phyloP scores from a whole-genome alignment of 225 moss, liverwort and hornwort species.

The Anthoceros angustus region DNA sequence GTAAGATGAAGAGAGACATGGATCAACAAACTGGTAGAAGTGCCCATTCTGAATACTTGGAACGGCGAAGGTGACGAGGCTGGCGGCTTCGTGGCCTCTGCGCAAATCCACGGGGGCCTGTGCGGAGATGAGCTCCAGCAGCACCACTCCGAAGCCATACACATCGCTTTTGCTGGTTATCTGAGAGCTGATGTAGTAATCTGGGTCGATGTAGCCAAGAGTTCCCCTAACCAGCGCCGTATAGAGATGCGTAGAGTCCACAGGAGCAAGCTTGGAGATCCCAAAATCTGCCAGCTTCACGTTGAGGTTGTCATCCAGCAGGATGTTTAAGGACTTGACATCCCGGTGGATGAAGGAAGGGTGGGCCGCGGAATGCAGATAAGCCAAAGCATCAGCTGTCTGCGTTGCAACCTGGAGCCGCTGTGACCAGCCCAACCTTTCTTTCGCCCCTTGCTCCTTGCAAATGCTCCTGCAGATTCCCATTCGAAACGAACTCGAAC shows the following conservation, averaged over 20 bases:
- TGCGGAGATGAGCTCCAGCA: slow-evolving; percentile 25
- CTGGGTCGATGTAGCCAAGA: slow-evolving; percentile 20
- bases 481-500: slow-evolving; percentile 23
- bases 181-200: slow-evolving; percentile 20
- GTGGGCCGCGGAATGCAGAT: slow-evolving; percentile 13
- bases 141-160: slow-evolving; percentile 24
- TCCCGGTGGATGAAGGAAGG: slow-evolving; percentile 11
- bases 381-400: slow-evolving; percentile 18
- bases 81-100: slow-evolving; percentile 5
- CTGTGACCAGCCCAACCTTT: slow-evolving; percentile 18
- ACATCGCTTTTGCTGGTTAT: slow-evolving; percentile 23
- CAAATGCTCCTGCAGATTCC: slow-evolving; percentile 8
- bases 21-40: background rate
- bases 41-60: background rate
- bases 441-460: background rate
- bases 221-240: slow-evolving; percentile 5
- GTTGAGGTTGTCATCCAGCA: slow-evolving; percentile 14
- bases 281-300: slow-evolving; percentile 22
- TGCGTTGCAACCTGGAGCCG: slow-evolving; percentile 23
- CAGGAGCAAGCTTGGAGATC: slow-evolving; percentile 10
- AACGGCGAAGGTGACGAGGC: slow-evolving; percentile 3
- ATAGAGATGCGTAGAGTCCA: slow-evolving; percentile 5
- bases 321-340: slow-evolving; percentile 24
- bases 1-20: background rate
- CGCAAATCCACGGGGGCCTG: slow-evolving; percentile 13